phyloP scores from a whole-genome alignment of 768 basidiomycete species.

The Suillus subaureus region DNA sequence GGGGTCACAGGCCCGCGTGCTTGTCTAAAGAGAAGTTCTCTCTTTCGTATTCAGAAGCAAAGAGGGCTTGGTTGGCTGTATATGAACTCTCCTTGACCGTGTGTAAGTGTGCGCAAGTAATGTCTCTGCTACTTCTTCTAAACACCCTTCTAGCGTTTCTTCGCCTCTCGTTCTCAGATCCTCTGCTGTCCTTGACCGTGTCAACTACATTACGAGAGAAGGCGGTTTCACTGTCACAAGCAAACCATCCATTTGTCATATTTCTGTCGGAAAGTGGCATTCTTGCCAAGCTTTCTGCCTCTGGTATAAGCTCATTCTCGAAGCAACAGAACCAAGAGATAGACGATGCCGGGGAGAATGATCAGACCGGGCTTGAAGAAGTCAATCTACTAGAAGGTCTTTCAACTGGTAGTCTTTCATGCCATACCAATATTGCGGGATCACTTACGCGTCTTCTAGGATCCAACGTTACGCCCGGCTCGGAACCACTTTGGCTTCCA shows the following conservation, averaged over 20 bases:
- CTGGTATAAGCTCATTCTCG: background rate
- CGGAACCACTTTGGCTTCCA: conserved; percentile 53
- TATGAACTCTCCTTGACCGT: conserved; percentile 79
- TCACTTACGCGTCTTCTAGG: conserved; percentile 32
- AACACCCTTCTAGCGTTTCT: conserved; percentile 60
- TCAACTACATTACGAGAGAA: conserved; percentile 89
- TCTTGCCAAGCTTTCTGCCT: conserved; percentile 17
- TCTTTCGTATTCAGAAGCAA: conserved; percentile 64
- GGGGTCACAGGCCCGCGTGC: conserved; percentile 62
- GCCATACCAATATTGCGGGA: background rate
- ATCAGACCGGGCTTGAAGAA: conserved; percentile 59
- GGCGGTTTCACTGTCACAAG: conserved; percentile 51
- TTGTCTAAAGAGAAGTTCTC: conserved; percentile 58
- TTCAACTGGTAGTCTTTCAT: conserved; percentile 50
- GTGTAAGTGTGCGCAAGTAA: conserved; percentile 51
- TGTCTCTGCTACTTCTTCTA: background rate
- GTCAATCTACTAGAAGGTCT: conserved; percentile 71
- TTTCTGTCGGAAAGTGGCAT: conserved; percentile 24
- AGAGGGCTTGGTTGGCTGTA: conserved; percentile 74
- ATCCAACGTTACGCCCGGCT: conserved; percentile 43
- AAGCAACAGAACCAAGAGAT: conserved; percentile 10
- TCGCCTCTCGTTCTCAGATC: conserved; percentile 66
- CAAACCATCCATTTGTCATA: conserved; percentile 34
- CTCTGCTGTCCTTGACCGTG: conserved; percentile 81
- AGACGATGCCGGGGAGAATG: conserved; percentile 38